Evolutionary conservation across 495 filamentous ascomycete species (phyloP), one percentile per base, ranked within the genome.

Genomic region (Trichoderma virens): DNA sequence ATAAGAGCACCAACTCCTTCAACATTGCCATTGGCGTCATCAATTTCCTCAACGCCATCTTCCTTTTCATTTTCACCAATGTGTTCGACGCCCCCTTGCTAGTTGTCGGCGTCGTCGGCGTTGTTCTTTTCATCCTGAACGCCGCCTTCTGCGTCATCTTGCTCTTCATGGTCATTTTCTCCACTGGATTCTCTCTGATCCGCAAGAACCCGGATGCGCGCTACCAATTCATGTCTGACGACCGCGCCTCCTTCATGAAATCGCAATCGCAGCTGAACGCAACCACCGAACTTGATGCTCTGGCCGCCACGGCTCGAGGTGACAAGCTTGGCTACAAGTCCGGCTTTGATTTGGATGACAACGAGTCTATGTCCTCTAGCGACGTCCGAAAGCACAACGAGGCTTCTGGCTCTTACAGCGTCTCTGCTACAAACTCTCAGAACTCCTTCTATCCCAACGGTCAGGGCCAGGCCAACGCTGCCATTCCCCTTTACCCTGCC

Each of bases 231-330:
- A 97, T 98, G 92, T 86, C 89, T 62, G 94, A 98, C 72, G 94
- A 98, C 78, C 89, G 94, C 65, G 90, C 90, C 56, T 97, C 93
- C 3, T 97, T 98, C 77, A 97, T 97, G 87, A 98, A 98, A 81
- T 97, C 93, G 5, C 88, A 95, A 68, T 88, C 90, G n/a, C 85
- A 92, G 69, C 81, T 98, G 64, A 90, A 83, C 38, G 75, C 77
- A 20, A 79, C 78, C 27, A 94, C 89, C 3, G 94, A 98, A 72
- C 81, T 98, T 64, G 93, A 98, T 76, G 94, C 94, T 8, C 80
- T 98, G 34, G 95, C 90, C 66, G 92, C 88, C 59, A 97, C 94
- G 11, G 94, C 94, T 32, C 89, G 94, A 65, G 93, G 92, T 63
- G 90, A 93, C 65, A 93, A 92, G 76, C 77, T 78, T 1, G 86